Evolutionary conservation across 2,329 filamentous ascomycete genomes (phyloP), one percentile per base, ranked within the genome.

Genomic region (Aspergillus sp.): DNA sequence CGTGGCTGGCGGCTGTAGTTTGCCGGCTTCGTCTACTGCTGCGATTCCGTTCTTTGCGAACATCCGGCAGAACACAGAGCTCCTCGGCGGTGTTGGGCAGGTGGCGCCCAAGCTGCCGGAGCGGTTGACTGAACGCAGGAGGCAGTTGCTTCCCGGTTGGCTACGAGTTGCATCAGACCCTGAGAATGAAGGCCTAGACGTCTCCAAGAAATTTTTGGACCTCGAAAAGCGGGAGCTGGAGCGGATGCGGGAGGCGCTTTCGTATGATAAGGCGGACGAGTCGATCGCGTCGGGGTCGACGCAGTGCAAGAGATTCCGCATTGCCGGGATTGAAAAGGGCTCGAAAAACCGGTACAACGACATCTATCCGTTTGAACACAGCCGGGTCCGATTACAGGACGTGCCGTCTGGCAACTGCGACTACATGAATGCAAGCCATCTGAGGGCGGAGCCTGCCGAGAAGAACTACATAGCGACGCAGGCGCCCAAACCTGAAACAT

Each of bases 261-360:
- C 75, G 19, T 70, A 69, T 6, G 68, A 73, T 14, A 75, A 78
- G 11, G 63, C 67, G 15, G 78, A 74, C 45, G 71, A 70, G 10
- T 22, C 19, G 10, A 78, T 74, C 45, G 71, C 70, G 10, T 22
- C 19, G 10, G 5, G 6, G 5, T 64, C 66, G 1, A 61, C 64
- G 14, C 38, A 61, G 1, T 55, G 64, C 24, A 60, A 61, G 14
- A 54, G 45, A 29, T 74, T 93, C 5, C 81, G 85, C 47, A 77
- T 98, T 32, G 91, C 84, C 0, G 91, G 91, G 5, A 82, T 98
- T 17, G 91, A 98, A 51, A 91, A 95, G 57, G 91, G 91, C 5
- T 77, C 72, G 12, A 96, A 96, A 66, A 98, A 98, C 49, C 76
- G 91, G 6, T 98, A 98, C 66, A 96, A 95, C 64, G 93, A 95